Percentiles rank a stretch among this genome's conserved stretches.
Conservation (phyloP, 208 protist genomes). For the Acanthamoeba lenticulata region DNA sequence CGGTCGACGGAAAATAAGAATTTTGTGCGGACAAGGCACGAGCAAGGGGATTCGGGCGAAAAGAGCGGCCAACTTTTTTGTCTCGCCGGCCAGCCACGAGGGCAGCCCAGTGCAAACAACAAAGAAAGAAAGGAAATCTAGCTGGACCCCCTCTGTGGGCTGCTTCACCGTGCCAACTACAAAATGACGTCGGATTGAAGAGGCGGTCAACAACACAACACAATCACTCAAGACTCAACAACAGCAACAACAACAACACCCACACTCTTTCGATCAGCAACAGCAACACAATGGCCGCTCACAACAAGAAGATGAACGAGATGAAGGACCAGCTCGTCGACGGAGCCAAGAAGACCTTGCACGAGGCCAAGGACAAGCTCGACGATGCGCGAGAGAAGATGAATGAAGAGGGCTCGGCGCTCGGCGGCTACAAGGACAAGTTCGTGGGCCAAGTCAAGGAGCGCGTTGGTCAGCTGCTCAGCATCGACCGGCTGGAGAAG, state of each 20-base stretch:
- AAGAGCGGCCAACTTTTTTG: no score
- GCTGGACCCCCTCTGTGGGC: no score
- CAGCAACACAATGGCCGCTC: not conserved
- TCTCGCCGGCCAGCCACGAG: no score
- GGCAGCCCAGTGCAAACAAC: no score
- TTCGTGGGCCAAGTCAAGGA: conserved; percentile 35
- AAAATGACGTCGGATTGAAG: no score
- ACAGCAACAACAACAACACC: not conserved
- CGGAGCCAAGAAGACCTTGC: not conserved
- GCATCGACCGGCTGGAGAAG: not conserved
- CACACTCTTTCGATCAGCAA: not conserved
- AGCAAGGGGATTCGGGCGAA: no score
- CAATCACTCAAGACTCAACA: no score
- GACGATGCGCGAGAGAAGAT: not conserved
- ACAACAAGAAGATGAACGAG: not conserved
- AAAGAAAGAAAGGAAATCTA: no score
- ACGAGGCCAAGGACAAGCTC: conserved; percentile 7
- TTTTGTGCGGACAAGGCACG: no score
- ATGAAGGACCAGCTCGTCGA: not conserved
- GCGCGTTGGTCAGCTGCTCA: not conserved
- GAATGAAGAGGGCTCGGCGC: not conserved
- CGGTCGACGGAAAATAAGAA: no score
- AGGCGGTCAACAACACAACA: no score
- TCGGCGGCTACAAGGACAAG: conserved; percentile 30
- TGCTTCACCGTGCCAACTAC: no score